Evolutionary conservation across 495 filamentous ascomycete species (phyloP).

Genomic region (Filosporella fistucella): DNA sequence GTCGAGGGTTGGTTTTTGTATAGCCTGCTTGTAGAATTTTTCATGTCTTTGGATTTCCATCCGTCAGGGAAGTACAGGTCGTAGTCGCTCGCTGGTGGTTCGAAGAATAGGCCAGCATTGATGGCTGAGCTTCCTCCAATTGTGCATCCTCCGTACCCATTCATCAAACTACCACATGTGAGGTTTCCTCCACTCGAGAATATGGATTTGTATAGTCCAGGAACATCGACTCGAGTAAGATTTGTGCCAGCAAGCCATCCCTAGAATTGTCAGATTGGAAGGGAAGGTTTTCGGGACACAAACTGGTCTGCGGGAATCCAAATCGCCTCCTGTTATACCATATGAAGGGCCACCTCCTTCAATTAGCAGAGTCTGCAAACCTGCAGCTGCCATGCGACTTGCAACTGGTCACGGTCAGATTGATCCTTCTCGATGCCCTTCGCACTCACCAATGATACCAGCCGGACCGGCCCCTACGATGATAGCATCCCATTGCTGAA

Average conservation of each 20-base stretch:
- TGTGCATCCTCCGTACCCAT: slow-evolving; percentile 52
- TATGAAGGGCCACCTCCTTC: slow-evolving; percentile 30
- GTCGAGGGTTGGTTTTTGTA: slow-evolving; percentile 50
- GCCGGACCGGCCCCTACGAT: slow-evolving; percentile 12
- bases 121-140: slow-evolving; percentile 50
- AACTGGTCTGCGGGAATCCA: slow-evolving; percentile 8
- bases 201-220: slow-evolving; percentile 50
- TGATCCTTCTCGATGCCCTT: not conserved
- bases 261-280: no score
- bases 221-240: slow-evolving; percentile 54
- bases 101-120: slow-evolving; percentile 39
- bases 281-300: not conserved
- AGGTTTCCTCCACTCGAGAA: slow-evolving; percentile 31
- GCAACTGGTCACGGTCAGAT: slow-evolving; percentile 1
- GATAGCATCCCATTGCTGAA: slow-evolving; percentile 27
- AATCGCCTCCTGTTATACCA: slow-evolving; percentile 27
- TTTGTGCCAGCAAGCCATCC: slow-evolving; percentile 49
- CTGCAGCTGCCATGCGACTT: slow-evolving; percentile 7
- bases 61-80: slow-evolving; percentile 53
- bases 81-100: slow-evolving; percentile 51
- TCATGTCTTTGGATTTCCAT: slow-evolving; percentile 53
- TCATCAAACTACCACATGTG: slow-evolving; percentile 32
- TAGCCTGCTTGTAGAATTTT: slow-evolving; percentile 40
- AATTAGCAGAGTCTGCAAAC: slow-evolving; percentile 28
- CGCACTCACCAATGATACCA: slow-evolving; percentile 10